A percentile compares a stretch with the other conserved stretches of the same genome.
Conservation (phyloP, 257 asterid species). For the Solanum arcanum region DNA sequence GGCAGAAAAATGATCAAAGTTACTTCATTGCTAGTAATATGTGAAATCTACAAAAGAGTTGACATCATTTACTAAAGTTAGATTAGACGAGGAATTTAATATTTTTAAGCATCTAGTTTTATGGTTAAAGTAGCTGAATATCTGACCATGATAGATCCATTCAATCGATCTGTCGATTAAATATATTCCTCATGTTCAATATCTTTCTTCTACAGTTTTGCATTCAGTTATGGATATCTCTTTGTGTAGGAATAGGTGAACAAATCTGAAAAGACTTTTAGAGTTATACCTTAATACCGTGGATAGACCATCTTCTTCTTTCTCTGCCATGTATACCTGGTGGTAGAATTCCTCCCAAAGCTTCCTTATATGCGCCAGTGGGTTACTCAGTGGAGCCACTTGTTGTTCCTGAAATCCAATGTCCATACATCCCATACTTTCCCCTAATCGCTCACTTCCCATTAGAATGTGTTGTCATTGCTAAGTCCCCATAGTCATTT, state of each 20-base stretch:
- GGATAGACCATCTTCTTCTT: neutral
- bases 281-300: neutral
- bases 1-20: too few species aligned
- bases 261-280: neutral
- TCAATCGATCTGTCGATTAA: neutral
- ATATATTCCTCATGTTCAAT: neutral
- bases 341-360: neutral
- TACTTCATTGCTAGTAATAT: neutral
- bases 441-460: neutral
- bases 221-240: neutral
- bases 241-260: neutral
- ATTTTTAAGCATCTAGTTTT: neutral
- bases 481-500: neutral
- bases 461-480: neutral
- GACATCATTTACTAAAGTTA: neutral
- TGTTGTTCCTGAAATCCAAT: neutral
- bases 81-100: neutral
- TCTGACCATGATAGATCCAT: neutral
- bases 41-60: neutral
- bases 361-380: neutral
- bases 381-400: neutral
- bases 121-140: neutral
- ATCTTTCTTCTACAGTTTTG: neutral
- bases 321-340: neutral
- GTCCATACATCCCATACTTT: neutral